Conservation (phyloP, 1,139 yeast genomes). For the Candida sanyaensis region DNA sequence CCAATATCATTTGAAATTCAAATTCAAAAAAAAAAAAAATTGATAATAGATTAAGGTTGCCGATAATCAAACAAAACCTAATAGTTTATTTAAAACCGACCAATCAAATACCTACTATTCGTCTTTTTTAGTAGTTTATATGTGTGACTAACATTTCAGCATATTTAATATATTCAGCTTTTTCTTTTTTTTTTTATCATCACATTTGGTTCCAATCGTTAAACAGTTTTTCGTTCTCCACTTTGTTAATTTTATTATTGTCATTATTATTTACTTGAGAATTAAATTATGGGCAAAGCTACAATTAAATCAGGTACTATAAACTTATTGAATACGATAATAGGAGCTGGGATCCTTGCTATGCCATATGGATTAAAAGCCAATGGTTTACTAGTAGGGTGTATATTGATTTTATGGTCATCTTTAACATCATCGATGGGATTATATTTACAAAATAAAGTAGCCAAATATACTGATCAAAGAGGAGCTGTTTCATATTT, state of each 20-base stretch:
- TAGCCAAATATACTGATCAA: conserved; percentile 51
- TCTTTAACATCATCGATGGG: conserved; percentile 55
- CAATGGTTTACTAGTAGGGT: conserved; percentile 53
- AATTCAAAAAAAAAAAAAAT: too few relatives aligned
- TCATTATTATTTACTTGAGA: too few relatives aligned
- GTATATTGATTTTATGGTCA: conserved; percentile 46
- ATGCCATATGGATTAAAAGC: conserved; percentile 57
- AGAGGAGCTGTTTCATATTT: conserved; percentile 54
- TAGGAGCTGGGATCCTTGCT: conserved; percentile 60
- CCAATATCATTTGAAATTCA: not conserved
- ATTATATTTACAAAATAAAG: conserved; percentile 51
- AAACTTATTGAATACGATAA: conserved; percentile 54
- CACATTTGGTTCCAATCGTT: not conserved
- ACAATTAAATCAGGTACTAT: conserved; percentile 52
- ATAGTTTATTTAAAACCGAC: not conserved
- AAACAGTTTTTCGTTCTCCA: not conserved
- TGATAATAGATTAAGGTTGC: too few relatives aligned
- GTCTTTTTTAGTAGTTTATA: not conserved
- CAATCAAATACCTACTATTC: not conserved
- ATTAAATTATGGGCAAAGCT: conserved; percentile 29
- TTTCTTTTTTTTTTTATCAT: not conserved
- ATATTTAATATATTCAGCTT: not conserved
- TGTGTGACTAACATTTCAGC: not conserved
- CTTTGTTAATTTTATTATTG: too few relatives aligned
- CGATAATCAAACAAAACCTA: too few relatives aligned